These are phyloP conservation scores for Colletotrichum endophyticum DNA, from an alignment of 2,329 filamentous ascomycete species.

Conservation along the genomic window DNA sequence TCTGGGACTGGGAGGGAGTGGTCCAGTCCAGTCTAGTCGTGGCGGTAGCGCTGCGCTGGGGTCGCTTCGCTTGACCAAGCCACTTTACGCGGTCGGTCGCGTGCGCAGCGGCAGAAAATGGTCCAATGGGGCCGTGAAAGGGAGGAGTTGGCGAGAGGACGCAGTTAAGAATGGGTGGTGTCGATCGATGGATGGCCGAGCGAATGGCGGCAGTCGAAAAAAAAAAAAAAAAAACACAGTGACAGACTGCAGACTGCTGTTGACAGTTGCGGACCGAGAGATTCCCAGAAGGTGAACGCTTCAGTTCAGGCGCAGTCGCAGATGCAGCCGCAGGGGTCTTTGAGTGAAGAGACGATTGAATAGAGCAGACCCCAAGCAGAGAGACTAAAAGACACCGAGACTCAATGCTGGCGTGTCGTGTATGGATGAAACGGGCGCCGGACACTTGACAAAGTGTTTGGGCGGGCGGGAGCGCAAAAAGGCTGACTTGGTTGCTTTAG, in stretches of 20 bases:
- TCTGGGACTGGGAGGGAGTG: background rate
- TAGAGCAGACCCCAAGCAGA: background rate
- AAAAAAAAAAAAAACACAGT: background rate
- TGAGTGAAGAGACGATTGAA: background rate
- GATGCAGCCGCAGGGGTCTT: background rate
- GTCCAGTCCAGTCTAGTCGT: background rate
- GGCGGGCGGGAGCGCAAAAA: background rate
- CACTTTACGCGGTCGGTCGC: constrained; percentile 22
- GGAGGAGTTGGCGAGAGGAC: background rate
- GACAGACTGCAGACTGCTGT: background rate
- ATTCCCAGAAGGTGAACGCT: background rate
- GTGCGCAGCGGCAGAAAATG: constrained; percentile 9
- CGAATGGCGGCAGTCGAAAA: background rate
- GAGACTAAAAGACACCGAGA: background rate
- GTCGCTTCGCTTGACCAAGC: constrained; percentile 18
- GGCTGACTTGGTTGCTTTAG: background rate
- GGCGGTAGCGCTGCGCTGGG: constrained; percentile 18
- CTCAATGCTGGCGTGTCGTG: constrained; percentile 4
- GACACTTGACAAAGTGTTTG: background rate
- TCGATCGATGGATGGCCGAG: background rate
- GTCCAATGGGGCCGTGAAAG: constrained; percentile 3
- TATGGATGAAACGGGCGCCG: constrained; percentile 17
- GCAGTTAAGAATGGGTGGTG: background rate
- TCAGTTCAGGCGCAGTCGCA: background rate
- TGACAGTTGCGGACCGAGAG: background rate